A percentile compares a stretch with the other conserved stretches of the same genome.
Conservation (phyloP, 1,139 yeast species). For the Kodamaea sp. region DNA sequence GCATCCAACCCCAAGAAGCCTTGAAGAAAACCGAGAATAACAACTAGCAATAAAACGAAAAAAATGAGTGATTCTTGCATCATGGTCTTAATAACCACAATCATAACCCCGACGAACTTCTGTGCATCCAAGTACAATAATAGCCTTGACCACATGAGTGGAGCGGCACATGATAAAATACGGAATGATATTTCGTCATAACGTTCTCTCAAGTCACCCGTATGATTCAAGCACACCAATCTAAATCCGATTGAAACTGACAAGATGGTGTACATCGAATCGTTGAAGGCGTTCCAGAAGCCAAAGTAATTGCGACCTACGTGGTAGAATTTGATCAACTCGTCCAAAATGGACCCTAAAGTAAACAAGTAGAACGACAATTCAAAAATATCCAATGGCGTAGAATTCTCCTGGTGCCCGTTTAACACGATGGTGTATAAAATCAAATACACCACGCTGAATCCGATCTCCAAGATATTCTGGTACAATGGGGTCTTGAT, state of each 20-base stretch:
- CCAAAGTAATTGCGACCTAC: slow-evolving; percentile 73
- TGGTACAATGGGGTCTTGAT: slow-evolving; percentile 85
- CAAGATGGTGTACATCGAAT: slow-evolving; percentile 60
- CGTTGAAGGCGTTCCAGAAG: slow-evolving; percentile 82
- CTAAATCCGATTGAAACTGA: slow-evolving; percentile 57
- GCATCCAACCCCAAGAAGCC: slow-evolving; percentile 87
- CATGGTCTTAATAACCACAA: slow-evolving; percentile 81
- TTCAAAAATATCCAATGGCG: slow-evolving; percentile 48
- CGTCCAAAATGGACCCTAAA: slow-evolving; percentile 66
- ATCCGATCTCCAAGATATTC: slow-evolving; percentile 65
- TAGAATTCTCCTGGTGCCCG: slow-evolving; percentile 34
- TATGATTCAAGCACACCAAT: slow-evolving; percentile 27
- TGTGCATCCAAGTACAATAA: slow-evolving; percentile 76
- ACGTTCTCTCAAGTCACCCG: slow-evolving; percentile 34
- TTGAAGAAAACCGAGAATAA: slow-evolving; percentile 79
- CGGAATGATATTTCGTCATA: slow-evolving; percentile 71
- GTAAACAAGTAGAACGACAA: slow-evolving; percentile 65
- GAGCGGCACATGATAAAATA: slow-evolving; percentile 77
- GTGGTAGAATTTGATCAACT: slow-evolving; percentile 67
- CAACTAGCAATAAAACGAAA: slow-evolving; percentile 69
- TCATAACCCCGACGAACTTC: slow-evolving; percentile 84
- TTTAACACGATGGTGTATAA: slow-evolving; percentile 70
- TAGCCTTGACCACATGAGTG: slow-evolving; percentile 83
- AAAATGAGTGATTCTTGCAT: slow-evolving; percentile 83
- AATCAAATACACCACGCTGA: slow-evolving; percentile 64